Base-by-base conservation (phyloP, 78 protist genomes). In the Polysphondylium violaceum region DNA sequence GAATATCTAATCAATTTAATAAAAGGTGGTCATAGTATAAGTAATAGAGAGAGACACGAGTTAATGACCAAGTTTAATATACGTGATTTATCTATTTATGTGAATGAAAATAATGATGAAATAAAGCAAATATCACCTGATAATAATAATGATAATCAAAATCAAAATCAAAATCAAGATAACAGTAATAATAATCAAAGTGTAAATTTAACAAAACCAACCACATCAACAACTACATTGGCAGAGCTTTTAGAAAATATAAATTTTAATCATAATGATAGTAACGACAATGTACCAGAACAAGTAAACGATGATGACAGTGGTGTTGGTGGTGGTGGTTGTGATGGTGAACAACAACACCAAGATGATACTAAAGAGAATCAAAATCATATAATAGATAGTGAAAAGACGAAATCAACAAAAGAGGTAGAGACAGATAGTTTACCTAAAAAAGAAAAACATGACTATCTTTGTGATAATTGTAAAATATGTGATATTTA, bases 21-120 rank as follows among this genome's bases (percentile, higher is more conserved):
- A 79, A 79, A 67, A 44, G 53, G 35, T 35, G 89, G 76, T n/a
- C 21, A n/a, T 36, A 59, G 67, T 25, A 25, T 79, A 47, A 27
- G 77, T 38, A 79, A 68, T 67, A 64, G 89, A 55, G 89, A 79
- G 25, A 79, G 89, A 79, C 65, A 79, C 14, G 75, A 68, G 29
- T 56, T 79, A 53, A 68, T 55, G 50, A 65, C 65, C 29, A 64
- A 35, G 35, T 79, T 27, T 36, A 79, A 79, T 36, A 64, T 67
- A 12, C 35, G 17, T 72, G 78, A 72, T 33, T 27, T 68, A 23
- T 43, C 76, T 27, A 4, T 43, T 12, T 68, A 33, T 44, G 51
- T 74, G 50, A 4, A 5, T 3, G 9, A 53, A 33, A 4, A 23
- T 73, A 29, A 53, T 56, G 55, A 1, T 47, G 36, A 73, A 55